Evolutionary conservation across 106 monocot genomes (phyloP).

Genomic region (Phalaenopsis equestris): DNA sequence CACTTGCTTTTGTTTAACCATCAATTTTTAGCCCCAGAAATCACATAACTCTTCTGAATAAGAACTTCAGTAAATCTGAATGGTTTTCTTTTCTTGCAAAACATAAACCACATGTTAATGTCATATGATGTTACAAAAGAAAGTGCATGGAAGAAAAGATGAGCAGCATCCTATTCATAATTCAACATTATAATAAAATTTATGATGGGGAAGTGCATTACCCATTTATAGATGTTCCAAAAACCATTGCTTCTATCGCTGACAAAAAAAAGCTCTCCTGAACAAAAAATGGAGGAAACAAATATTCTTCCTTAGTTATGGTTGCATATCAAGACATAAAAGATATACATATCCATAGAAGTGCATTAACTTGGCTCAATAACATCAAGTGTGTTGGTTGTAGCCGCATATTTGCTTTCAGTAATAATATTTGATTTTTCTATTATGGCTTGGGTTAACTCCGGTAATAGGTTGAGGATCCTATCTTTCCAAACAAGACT

Average conservation of each 20-base stretch:
- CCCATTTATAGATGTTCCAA: conserved; percentile 96
- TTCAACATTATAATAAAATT: not conserved
- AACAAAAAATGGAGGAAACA: conserved; percentile 8
- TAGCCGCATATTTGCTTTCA: too few species aligned
- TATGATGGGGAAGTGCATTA: conserved; percentile 12
- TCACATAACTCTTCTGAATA: not conserved
- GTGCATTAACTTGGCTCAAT: not conserved
- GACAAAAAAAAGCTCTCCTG: conserved; percentile 76
- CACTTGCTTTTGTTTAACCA: not conserved
- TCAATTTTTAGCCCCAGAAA: not conserved
- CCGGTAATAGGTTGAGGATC: too few species aligned
- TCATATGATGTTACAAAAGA: not conserved
- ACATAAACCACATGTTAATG: not conserved
- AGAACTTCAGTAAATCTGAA: not conserved
- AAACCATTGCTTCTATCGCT: conserved; percentile 72
- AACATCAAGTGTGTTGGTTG: not conserved
- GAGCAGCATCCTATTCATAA: not conserved
- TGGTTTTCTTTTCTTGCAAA: not conserved
- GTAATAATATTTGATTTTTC: too few species aligned
- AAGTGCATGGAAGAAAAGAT: not conserved
- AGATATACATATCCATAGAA: not conserved
- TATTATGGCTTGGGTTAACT: too few species aligned
- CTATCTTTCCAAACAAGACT: too few species aligned
- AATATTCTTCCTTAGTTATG: not conserved
- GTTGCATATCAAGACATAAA: not conserved